These are phyloP conservation scores for Phytophthora cactorum DNA, from an alignment of 352 stramenopile genomes.

Conservation along the genomic window DNA sequence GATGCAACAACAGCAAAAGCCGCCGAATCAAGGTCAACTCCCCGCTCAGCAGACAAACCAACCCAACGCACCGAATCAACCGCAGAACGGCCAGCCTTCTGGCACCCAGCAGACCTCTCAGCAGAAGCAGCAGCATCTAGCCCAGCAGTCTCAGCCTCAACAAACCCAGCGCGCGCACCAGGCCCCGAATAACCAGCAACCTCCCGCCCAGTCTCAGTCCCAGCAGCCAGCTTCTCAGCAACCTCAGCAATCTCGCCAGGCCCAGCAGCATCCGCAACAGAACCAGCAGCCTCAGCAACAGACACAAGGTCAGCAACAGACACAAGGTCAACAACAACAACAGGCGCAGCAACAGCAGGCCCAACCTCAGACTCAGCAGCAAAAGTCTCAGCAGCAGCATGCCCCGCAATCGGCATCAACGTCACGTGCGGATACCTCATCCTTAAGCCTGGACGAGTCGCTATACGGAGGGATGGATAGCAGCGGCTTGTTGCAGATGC, in stretches of 20 bases:
- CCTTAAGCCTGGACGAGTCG: conserved; percentile 63
- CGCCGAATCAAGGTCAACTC: conserved; percentile 38
- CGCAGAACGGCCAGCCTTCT: conserved; percentile 27
- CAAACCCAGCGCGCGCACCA: conserved; percentile 32
- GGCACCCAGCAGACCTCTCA: conserved; percentile 25
- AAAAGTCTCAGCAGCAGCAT: conserved; percentile 27
- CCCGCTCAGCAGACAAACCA: conserved; percentile 31
- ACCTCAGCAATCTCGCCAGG: conserved; percentile 5
- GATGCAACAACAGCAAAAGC: conserved; percentile 37
- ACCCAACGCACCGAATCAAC: conserved; percentile 32
- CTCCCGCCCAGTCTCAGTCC: conserved; percentile 18
- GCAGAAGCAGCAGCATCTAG: conserved; percentile 42
- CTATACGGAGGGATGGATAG: conserved; percentile 68
- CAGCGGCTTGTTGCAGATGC: conserved; percentile 61
- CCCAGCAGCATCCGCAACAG: conserved; percentile 33
- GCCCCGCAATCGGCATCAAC: conserved; percentile 14
- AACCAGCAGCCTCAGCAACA: conserved; percentile 36
- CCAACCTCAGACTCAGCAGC: conserved; percentile 30
- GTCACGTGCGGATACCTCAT: conserved; percentile 50
- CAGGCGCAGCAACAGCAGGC: conserved; percentile 31
- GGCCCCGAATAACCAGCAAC: conserved; percentile 20
- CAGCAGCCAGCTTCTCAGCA: conserved; percentile 35
- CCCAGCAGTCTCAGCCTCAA: conserved; percentile 44
- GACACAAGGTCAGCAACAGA: conserved; percentile 19
- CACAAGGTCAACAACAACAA: conserved; percentile 21